Base-by-base conservation (phyloP, 148 eudicot genomes). In the Vaccinium darrowii region DNA sequence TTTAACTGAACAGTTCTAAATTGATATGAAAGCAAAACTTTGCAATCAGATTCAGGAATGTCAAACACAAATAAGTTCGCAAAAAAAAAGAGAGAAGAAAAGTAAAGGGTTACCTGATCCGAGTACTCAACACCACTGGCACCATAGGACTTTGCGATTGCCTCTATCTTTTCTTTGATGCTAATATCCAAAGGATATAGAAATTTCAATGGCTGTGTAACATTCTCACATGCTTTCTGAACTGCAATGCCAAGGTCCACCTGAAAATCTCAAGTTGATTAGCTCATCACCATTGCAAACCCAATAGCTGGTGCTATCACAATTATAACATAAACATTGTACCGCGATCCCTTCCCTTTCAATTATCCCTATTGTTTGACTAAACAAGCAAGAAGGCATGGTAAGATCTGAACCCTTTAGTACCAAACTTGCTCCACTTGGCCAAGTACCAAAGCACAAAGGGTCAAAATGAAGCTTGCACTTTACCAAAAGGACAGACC, bases 131-230 rank as follows among this genome's bases (percentile, higher is more conserved):
- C 99, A 16, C 98, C 98, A 83, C 95, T 94, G 83, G 99, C 99
- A 83, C 99, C 99, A 80, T 97, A 43, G 47, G 99, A 97, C 85
- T 79, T 95, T 76, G 98, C 99, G 85, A 97, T 97, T 53, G 98
- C 99, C 88, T 92, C 95, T 88, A 97, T 97, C 87, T 97, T 97
- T 92, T 94, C 99, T 88, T 97, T 94, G 92, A 97, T 94, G 88
- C 97, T 89, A 25, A 84, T 82, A 80, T 97, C 98, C 84, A 95
- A 85, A 60, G 99, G 97, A 90, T 97, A 97, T 86, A 97, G 87
- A 91, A 97, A 97, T 84, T 87, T 94, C 86, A 97, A 85, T 75
- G 96, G 87, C 86, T 93, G 94, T 23, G 92, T 88, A 77, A 90
- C 90, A 87, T 83, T 93, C 88, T 97, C 98, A 81, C 99, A 97